Conservation (phyloP, 352 stramenopile genomes). For the Thalassiosira livingstoniorum region DNA sequence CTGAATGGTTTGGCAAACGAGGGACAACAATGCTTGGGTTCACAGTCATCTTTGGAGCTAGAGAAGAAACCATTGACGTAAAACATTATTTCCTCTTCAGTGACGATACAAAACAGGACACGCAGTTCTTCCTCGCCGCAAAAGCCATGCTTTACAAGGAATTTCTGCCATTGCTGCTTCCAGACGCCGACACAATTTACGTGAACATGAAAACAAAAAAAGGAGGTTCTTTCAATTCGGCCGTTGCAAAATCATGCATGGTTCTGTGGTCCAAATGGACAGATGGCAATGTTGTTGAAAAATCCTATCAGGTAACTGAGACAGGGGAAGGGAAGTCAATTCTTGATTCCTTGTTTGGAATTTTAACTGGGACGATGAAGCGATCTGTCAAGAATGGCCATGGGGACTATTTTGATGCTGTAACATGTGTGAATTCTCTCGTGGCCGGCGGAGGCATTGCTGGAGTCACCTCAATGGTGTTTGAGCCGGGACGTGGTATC, state of each 20-base stretch:
- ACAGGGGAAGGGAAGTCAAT: conserved; percentile 21
- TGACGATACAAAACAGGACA: conserved; percentile 26
- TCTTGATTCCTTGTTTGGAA: conserved; percentile 3
- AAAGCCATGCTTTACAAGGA: conserved; percentile 28
- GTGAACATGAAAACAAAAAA: conserved; percentile 15
- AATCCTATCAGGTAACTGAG: neutral
- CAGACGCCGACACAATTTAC: neutral
- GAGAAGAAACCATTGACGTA: conserved; percentile 13
- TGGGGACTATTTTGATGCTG: neutral
- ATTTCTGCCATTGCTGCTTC: conserved; percentile 14
- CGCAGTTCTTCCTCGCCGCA: conserved; percentile 10
- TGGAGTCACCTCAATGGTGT: neutral
- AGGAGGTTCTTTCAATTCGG: conserved; percentile 18
- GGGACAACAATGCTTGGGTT: conserved; percentile 15
- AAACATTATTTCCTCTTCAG: conserved; percentile 12
- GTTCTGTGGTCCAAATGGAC: conserved; percentile 17
- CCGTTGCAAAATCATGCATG: conserved; percentile 13
- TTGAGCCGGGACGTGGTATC: neutral
- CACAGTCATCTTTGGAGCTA: conserved; percentile 1
- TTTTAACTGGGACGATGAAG: neutral
- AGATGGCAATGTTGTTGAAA: conserved; percentile 16
- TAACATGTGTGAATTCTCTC: neutral
- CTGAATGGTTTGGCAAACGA: conserved; percentile 16
- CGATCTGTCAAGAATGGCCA: neutral
- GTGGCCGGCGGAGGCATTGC: neutral